A percentile compares a stretch with the other conserved stretches of the same genome.
Evolutionary conservation across 257 asterid genomes (phyloP).

Genomic region (Nicotiana undulata): DNA sequence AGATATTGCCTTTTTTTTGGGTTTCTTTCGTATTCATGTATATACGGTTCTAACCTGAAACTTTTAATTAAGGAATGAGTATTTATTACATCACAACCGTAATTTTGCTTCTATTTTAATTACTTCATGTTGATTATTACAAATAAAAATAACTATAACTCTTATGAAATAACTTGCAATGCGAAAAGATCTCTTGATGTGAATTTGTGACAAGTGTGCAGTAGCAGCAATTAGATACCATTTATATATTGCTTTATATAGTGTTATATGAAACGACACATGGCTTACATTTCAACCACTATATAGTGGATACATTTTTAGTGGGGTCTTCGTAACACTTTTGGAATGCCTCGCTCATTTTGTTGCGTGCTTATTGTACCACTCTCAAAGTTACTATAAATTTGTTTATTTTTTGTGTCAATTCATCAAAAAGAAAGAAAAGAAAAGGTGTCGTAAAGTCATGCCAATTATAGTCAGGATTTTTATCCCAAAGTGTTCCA

Average conservation of each 20-base stretch:
- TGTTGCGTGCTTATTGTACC: slow-evolving; percentile 3
- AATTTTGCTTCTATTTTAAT: too few relatives aligned
- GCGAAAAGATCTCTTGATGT: neutral
- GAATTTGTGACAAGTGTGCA: neutral
- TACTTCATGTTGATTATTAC: too few relatives aligned
- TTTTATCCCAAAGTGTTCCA: neutral
- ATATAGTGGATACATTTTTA: neutral
- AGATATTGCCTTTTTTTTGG: too few relatives aligned
- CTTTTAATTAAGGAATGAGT: too few relatives aligned
- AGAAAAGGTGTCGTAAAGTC: neutral
- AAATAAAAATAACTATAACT: too few relatives aligned
- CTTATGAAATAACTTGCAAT: neutral
- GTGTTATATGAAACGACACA: neutral
- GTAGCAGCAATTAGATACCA: neutral
- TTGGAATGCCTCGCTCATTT: neutral
- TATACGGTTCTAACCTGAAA: too few relatives aligned
- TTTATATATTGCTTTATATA: neutral
- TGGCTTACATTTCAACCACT: neutral
- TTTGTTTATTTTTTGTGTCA: neutral
- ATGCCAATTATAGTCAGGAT: neutral
- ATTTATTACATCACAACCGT: too few relatives aligned
- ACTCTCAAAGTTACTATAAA: neutral
- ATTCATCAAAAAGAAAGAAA: neutral
- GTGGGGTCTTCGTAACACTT: slow-evolving; percentile 7
- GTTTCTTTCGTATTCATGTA: too few relatives aligned